These are phyloP conservation scores for Aaosphaeria arxii DNA, from an alignment of 2,329 filamentous ascomycete genomes.

Conservation along the genomic window DNA sequence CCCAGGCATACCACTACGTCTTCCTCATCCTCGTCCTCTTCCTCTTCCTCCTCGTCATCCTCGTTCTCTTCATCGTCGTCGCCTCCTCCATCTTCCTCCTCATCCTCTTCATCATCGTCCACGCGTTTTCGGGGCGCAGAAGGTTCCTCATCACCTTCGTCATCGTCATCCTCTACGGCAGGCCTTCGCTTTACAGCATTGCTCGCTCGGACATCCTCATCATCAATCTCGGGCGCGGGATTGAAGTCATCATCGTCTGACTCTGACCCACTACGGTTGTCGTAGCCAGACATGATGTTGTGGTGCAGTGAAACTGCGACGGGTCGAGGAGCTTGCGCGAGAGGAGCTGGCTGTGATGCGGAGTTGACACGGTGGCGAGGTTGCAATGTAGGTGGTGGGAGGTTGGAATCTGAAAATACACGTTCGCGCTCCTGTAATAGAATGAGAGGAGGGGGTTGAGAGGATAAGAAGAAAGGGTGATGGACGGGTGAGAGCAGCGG, in stretches of 20 bases:
- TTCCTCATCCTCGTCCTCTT: conserved; percentile 54
- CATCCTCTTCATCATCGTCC: conserved; percentile 47
- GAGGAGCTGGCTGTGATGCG: neutral
- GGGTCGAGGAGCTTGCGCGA: neutral
- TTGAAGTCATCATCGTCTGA: conserved; percentile 85
- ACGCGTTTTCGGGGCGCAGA: conserved; percentile 32
- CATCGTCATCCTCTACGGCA: conserved; percentile 20
- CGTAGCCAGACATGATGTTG: conserved; percentile 28
- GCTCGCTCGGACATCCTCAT: conserved; percentile 43
- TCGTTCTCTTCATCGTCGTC: conserved; percentile 54
- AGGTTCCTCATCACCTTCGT: conserved; percentile 36
- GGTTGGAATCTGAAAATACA: neutral
- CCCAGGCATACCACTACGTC: conserved; percentile 9
- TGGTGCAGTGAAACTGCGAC: conserved; percentile 1
- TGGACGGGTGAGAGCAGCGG: neutral
- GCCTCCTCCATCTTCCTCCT: conserved; percentile 50
- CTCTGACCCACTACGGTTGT: conserved; percentile 23
- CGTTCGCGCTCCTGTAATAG: neutral
- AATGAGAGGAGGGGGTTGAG: neutral
- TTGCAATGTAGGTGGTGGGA: neutral
- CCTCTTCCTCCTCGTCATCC: conserved; percentile 58
- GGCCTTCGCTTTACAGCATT: conserved; percentile 24
- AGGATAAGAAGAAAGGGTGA: neutral
- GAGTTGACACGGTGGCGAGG: too few relatives aligned
- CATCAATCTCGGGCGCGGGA: conserved; percentile 70